Percentiles rank a stretch among this genome's conserved stretches.
Conservation (phyloP, 2,329 filamentous ascomycete genomes). For the Aspergillus floridensis region DNA sequence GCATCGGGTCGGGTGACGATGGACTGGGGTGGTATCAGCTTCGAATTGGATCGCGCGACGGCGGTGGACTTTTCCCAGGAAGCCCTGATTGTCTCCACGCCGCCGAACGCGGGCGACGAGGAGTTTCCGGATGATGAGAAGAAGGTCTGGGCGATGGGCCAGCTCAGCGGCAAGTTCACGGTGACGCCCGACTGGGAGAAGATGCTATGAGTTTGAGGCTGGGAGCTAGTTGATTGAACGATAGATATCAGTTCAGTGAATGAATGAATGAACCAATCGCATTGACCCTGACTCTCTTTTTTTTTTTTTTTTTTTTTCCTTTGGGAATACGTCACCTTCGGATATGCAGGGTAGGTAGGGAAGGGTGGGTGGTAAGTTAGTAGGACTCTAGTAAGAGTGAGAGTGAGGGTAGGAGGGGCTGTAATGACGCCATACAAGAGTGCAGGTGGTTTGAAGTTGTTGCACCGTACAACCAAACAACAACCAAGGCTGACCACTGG, state of each 20-base stretch:
- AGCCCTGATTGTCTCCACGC: slow-evolving; percentile 46
- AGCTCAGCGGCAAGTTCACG: slow-evolving; percentile 64
- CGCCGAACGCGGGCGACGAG: slow-evolving; percentile 20
- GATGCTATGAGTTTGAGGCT: slow-evolving; percentile 36
- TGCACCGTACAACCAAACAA: not conserved
- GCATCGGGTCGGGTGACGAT: slow-evolving; percentile 60
- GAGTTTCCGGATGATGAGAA: slow-evolving; percentile 34
- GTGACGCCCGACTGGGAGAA: slow-evolving; percentile 60
- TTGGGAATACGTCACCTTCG: too few relatives aligned
- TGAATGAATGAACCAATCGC: not conserved
- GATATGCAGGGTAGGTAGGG: too few relatives aligned
- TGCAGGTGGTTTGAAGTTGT: not conserved
- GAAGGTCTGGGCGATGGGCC: slow-evolving; percentile 56
- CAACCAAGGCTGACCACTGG: too few relatives aligned
- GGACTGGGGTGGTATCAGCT: slow-evolving; percentile 61
- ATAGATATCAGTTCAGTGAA: not conserved
- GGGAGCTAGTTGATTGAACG: not conserved
- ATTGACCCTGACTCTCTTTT: not conserved
- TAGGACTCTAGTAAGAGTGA: too few relatives aligned
- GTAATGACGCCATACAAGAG: not conserved
- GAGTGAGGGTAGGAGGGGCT: not conserved
- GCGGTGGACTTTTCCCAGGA: slow-evolving; percentile 61
- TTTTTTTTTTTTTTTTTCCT: too few relatives aligned
- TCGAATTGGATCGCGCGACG: slow-evolving; percentile 57
- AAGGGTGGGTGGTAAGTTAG: not conserved